Percentiles rank a stretch among this genome's conserved stretches.
Evolutionary conservation across 768 basidiomycete genomes (phyloP).

Genomic region (Grammothele lineata): DNA sequence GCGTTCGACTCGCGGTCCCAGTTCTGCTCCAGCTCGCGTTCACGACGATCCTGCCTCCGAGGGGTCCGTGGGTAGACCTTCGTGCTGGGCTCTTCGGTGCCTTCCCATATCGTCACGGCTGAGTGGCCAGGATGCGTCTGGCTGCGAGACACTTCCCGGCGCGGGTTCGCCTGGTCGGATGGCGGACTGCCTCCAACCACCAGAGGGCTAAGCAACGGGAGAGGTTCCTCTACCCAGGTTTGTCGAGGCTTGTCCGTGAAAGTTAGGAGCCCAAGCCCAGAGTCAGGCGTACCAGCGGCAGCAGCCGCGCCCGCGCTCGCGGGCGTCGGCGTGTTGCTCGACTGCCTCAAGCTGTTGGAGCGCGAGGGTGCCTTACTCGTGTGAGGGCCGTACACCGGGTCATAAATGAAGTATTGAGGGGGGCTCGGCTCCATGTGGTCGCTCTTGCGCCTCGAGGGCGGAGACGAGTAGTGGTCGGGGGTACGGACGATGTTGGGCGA

Average conservation of each 20-base stretch:
- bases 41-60: neutral
- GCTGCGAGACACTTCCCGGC: slow-evolving; percentile 12
- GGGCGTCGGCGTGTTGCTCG: slow-evolving; percentile 12
- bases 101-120: no score
- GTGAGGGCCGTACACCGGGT: slow-evolving; percentile 8
- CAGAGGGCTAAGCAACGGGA: slow-evolving; percentile 26
- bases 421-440: no score
- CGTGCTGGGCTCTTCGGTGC: slow-evolving; percentile 10
- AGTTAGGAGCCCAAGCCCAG: slow-evolving; percentile 11
- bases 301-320: neutral
- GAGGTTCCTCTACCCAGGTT: slow-evolving; percentile 30
- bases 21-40: neutral
- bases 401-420: slow-evolving; percentile 18
- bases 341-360: slow-evolving; percentile 14
- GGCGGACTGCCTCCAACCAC: slow-evolving; percentile 8
- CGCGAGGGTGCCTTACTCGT: slow-evolving; percentile 15
- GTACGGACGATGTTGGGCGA: slow-evolving; percentile 66
- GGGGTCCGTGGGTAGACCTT: slow-evolving; percentile 4
- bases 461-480: slow-evolving; percentile 50
- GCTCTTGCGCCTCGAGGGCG: slow-evolving; percentile 9
- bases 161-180: neutral
- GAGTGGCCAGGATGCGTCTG: slow-evolving; percentile 18
- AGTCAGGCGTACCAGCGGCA: slow-evolving; percentile 1
- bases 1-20: slow-evolving; percentile 3
- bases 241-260: no score